Evolutionary conservation across 2,329 filamentous ascomycete genomes (phyloP).

Genomic region (Rhinocladiella similis): DNA sequence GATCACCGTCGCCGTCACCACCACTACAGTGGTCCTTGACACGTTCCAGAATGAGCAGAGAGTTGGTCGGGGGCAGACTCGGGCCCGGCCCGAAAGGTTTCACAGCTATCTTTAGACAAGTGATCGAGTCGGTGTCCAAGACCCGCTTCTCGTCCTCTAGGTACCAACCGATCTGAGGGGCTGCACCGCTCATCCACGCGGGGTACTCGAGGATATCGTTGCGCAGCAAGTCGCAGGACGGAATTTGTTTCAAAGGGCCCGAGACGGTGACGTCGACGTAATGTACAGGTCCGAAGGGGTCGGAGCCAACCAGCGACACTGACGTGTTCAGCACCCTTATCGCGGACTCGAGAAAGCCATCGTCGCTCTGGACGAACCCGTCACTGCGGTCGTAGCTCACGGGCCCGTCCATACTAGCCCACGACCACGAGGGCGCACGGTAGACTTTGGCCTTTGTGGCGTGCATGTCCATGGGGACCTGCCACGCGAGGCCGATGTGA

Average conservation of each 20-base stretch:
- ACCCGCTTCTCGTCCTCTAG: conserved; percentile 1
- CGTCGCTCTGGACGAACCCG: conserved; percentile 7
- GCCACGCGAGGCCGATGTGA: conserved; percentile 4
- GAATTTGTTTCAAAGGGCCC: conserved; percentile 1
- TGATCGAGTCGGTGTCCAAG: background rate
- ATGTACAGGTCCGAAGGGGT: conserved; percentile 3
- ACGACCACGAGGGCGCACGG: conserved; percentile 15
- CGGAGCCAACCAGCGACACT: background rate
- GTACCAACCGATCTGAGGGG: conserved; percentile 3
- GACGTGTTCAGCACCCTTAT: background rate
- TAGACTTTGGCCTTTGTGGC: background rate
- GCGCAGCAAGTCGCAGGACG: background rate
- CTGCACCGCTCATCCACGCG: background rate
- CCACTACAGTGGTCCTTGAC: background rate
- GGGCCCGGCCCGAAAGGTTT: conserved; percentile 8
- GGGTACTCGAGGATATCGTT: conserved; percentile 8
- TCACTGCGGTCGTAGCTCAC: conserved; percentile 3
- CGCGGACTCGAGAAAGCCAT: conserved; percentile 8
- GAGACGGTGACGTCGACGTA: conserved; percentile 1
- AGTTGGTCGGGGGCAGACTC: conserved; percentile 13
- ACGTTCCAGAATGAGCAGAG: conserved; percentile 1
- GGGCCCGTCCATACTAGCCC: conserved; percentile 11
- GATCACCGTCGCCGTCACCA: background rate
- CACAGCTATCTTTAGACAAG: conserved; percentile 5
- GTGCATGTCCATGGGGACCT: background rate